Base-by-base conservation (phyloP, 345 rosid genomes). In the Sonneratia caseolaris region DNA sequence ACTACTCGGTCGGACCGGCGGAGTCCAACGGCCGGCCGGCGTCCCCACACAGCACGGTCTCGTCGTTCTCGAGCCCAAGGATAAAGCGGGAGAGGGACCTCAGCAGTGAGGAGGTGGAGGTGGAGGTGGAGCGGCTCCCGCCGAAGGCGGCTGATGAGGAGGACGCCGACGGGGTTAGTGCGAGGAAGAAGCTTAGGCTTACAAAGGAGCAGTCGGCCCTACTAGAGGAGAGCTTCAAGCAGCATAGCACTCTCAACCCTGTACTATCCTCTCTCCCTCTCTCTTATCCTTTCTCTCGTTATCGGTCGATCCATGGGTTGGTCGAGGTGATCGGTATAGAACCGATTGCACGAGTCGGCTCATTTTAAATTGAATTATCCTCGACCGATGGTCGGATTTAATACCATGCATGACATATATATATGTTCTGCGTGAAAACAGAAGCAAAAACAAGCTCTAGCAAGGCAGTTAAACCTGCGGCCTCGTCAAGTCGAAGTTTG, bases 401-500 rank as follows among this genome's bases (percentile, higher is more conserved):
- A 53, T 1, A 19, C 59, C 59, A 53, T 53, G 59, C 7, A 53
- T 53, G 8, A 18, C 16, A 12, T 53, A 13, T 43, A 9, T 27
- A 27, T 27, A 1, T 14, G 59, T 14, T 62, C 32, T 47, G 64
- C 40, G 35, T 53, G 1, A 10, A 43, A 43, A 53, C 86, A 93
- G 99, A 92, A 90, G 81, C 98, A 90, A 79, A 92, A 95, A 78
- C 97, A 85, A 76, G 89, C 89, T 72, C 80, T 95, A 70, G 99
- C 99, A 22, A 86, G 91, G 73, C 97, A 95, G 78, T 79, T 95
- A 68, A 90, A 83, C 82, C 87, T 95, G 70, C 86, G 97, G 70
- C 89, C 99, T 35, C 87, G 99, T 73, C 99, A 95, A 74, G 97
- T 95, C 16, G 99, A 95, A 83, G 99, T 95, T 2, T 95, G 99